Conservation (phyloP, 768 basidiomycete genomes). For the Amyloporia xantha region DNA sequence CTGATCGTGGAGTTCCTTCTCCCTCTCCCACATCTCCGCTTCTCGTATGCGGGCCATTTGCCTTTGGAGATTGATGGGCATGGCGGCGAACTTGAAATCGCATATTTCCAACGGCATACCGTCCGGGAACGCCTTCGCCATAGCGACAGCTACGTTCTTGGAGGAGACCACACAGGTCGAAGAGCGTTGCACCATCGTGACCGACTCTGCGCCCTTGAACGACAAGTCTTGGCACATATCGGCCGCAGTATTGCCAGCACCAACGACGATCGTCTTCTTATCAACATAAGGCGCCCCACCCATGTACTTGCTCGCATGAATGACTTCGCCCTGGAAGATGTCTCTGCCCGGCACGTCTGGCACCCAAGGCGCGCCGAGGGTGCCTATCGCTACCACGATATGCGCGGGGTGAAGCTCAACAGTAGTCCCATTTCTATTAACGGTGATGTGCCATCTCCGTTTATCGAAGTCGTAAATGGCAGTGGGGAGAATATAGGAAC, state of each 20-base stretch:
- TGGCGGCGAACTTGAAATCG: slow-evolving; percentile 18
- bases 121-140: slow-evolving; percentile 11
- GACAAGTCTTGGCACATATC: slow-evolving; percentile 35
- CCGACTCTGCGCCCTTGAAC: slow-evolving; percentile 24
- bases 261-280: slow-evolving; percentile 34
- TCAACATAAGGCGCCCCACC: slow-evolving; percentile 26
- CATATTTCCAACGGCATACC: slow-evolving; percentile 18
- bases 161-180: slow-evolving; percentile 28
- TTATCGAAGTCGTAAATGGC: slow-evolving; percentile 28
- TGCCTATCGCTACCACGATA: slow-evolving; percentile 34
- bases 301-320: slow-evolving; percentile 28
- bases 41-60: slow-evolving; percentile 13
- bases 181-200: slow-evolving; percentile 40
- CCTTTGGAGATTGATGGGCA: slow-evolving; percentile 22
- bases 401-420: slow-evolving; percentile 31
- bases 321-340: slow-evolving; percentile 25
- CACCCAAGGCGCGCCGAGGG: slow-evolving; percentile 28
- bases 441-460: slow-evolving; percentile 29
- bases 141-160: background rate
- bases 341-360: slow-evolving; percentile 23
- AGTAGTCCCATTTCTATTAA: slow-evolving; percentile 24
- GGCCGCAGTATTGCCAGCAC: slow-evolving; percentile 34
- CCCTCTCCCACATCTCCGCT: slow-evolving; percentile 20
- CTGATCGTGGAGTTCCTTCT: slow-evolving; percentile 29
- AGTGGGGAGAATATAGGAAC: slow-evolving; percentile 24